Conservation (phyloP, 768 basidiomycete genomes). For the Gelatoporia subvermispora region DNA sequence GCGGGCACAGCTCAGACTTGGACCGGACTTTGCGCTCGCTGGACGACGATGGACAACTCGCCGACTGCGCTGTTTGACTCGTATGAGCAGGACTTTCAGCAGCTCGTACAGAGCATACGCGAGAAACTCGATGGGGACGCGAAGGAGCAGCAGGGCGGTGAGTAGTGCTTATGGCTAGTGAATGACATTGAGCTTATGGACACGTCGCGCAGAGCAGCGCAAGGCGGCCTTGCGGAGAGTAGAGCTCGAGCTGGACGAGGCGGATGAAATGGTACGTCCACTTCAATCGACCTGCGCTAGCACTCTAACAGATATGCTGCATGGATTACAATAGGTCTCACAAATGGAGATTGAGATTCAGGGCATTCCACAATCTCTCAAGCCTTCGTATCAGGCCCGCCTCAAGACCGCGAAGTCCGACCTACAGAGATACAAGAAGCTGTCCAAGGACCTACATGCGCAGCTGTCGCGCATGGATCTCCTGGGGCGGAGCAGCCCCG, state of each 20-base stretch:
- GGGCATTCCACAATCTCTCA: slow-evolving; percentile 84
- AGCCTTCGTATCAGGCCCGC: slow-evolving; percentile 69
- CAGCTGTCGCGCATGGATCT: slow-evolving; percentile 74
- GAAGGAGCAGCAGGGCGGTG: slow-evolving; percentile 66
- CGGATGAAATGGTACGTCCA: slow-evolving; percentile 86
- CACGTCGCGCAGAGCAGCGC: slow-evolving; percentile 29
- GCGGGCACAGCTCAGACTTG: too few relatives aligned
- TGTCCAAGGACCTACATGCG: slow-evolving; percentile 65
- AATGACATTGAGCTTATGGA: not conserved
- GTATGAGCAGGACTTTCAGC: slow-evolving; percentile 89
- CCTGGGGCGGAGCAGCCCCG: slow-evolving; percentile 37
- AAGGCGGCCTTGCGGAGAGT: slow-evolving; percentile 77
- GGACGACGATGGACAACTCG: slow-evolving; percentile 63
- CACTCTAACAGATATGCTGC: not conserved
- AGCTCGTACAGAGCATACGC: slow-evolving; percentile 70
- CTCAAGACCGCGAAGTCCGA: slow-evolving; percentile 72
- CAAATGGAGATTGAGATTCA: slow-evolving; percentile 99
- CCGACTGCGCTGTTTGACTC: slow-evolving; percentile 85
- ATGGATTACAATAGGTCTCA: slow-evolving; percentile 57
- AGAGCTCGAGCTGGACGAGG: slow-evolving; percentile 96
- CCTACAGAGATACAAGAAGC: slow-evolving; percentile 76
- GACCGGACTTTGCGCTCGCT: not conserved
- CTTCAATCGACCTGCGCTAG: not conserved
- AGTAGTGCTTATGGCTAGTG: slow-evolving; percentile 15
- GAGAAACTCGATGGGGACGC: slow-evolving; percentile 73